Evolutionary conservation across 1,284 basidiomycete species (phyloP).

Genomic region (Uromyces viciae-fabae): DNA sequence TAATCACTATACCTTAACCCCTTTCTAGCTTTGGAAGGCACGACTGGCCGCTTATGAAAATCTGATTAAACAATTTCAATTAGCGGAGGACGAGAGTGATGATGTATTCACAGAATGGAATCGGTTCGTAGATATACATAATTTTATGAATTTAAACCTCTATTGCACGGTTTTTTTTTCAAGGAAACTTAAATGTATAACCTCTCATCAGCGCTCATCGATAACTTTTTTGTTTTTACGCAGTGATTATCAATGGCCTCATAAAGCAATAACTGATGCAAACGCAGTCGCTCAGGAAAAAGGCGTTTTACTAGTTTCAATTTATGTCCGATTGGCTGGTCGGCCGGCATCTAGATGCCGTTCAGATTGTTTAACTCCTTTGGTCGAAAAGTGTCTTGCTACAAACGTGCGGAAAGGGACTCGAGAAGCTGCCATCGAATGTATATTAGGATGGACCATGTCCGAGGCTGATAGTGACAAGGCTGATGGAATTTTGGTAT

Average conservation of each 20-base stretch:
- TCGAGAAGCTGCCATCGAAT: neutral
- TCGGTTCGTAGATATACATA: constrained; percentile 14
- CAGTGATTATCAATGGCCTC: constrained; percentile 35
- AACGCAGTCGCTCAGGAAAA: constrained; percentile 99
- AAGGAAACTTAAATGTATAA: too few species aligned
- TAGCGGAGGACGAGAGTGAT: constrained; percentile 41
- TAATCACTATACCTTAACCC: neutral
- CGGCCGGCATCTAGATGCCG: constrained; percentile 70
- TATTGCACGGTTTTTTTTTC: neutral
- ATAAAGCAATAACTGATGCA: constrained; percentile 64
- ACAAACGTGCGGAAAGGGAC: constrained; percentile 55
- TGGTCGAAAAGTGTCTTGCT: constrained; percentile 94
- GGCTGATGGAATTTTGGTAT: constrained; percentile 78
- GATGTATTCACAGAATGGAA: constrained; percentile 42
- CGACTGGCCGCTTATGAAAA: constrained; percentile 40
- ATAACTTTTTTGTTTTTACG: neutral
- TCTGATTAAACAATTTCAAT: constrained; percentile 43
- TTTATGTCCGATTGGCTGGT: constrained; percentile 85
- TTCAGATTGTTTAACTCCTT: constrained; percentile 73
- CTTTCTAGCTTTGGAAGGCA: constrained; percentile 42
- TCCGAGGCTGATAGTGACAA: constrained; percentile 77
- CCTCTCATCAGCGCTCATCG: too few species aligned
- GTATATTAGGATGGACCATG: constrained; percentile 40
- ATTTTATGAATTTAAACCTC: neutral
- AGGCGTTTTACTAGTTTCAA: constrained; percentile 77